Conservation (phyloP, 306 rosid genomes). For the Quercus ilex region DNA sequence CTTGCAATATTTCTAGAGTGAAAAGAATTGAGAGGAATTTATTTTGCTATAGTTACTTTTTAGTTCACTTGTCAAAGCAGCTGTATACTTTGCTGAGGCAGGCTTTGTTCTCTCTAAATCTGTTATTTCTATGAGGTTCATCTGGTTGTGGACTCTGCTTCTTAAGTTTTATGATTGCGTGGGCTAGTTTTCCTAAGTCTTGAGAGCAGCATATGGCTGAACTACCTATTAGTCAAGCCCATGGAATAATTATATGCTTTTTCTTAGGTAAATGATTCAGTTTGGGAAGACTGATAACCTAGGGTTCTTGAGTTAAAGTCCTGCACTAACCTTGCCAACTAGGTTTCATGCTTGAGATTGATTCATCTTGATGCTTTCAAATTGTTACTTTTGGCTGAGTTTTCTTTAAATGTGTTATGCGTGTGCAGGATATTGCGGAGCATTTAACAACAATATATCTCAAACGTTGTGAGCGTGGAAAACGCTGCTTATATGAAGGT, state of each 20-base stretch:
- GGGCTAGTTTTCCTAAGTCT: neutral
- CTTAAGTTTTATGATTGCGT: neutral
- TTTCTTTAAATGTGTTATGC: constrained; percentile 6
- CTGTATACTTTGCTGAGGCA: neutral
- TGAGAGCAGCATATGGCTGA: neutral
- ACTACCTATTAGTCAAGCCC: neutral
- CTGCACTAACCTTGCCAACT: neutral
- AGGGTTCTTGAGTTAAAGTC: neutral
- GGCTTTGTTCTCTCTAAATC: neutral
- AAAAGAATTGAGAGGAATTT: neutral
- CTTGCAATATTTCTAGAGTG: neutral
- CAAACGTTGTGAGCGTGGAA: constrained; percentile 91
- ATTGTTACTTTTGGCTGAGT: neutral
- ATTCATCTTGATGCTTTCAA: neutral
- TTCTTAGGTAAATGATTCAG: neutral
- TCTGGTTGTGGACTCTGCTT: neutral
- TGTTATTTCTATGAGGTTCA: neutral
- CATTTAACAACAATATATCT: constrained; percentile 84
- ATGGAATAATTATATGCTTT: neutral
- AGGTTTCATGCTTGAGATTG: neutral
- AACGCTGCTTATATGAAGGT: constrained; percentile 95
- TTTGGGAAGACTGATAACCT: neutral
- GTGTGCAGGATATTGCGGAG: constrained; percentile 83
- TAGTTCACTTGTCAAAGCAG: neutral
- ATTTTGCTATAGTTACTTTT: neutral